Percentiles rank a stretch among this genome's conserved stretches.
These are phyloP conservation scores for Lentinula lateritia DNA, from an alignment of 768 basidiomycete species.

Conservation along the genomic window DNA sequence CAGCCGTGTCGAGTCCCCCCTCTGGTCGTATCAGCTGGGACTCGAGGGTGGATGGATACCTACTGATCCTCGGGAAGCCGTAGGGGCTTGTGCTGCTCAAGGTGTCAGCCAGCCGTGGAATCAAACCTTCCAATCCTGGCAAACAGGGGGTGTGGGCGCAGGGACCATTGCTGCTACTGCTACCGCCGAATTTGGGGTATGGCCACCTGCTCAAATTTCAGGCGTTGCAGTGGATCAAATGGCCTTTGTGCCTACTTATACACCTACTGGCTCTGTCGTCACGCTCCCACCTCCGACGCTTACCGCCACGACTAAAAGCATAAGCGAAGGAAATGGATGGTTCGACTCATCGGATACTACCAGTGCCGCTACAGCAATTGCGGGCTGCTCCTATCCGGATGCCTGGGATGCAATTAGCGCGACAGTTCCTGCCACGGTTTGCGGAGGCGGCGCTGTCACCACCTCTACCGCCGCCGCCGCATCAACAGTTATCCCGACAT, in stretches of 20 bases:
- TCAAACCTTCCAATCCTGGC: conserved; percentile 43
- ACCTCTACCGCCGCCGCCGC: neutral
- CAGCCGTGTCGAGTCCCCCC: conserved; percentile 44
- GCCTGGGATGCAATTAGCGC: conserved; percentile 38
- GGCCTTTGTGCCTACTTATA: conserved; percentile 50
- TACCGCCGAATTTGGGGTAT: conserved; percentile 38
- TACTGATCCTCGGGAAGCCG: conserved; percentile 49
- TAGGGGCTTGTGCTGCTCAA: conserved; percentile 50
- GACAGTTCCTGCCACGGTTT: conserved; percentile 23
- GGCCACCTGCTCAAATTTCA: conserved; percentile 45
- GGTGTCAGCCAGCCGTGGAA: conserved; percentile 30
- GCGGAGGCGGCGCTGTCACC: conserved; percentile 2
- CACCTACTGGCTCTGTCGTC: conserved; percentile 45
- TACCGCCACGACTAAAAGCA: conserved; percentile 43
- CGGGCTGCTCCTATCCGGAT: conserved; percentile 46
- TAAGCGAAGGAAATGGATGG: conserved; percentile 49
- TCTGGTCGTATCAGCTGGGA: conserved; percentile 73
- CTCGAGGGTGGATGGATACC: conserved; percentile 65
- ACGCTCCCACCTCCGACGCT: conserved; percentile 46
- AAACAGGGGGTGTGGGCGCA: conserved; percentile 55
- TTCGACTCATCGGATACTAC: conserved; percentile 41
- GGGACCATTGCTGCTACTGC: conserved; percentile 40
- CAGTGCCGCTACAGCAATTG: conserved; percentile 33
- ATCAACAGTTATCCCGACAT: neutral
- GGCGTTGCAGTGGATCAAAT: conserved; percentile 27